Evolutionary conservation across 805 yeast species (phyloP), one percentile per base, ranked within the genome.

Genomic region (Candida corydali): DNA sequence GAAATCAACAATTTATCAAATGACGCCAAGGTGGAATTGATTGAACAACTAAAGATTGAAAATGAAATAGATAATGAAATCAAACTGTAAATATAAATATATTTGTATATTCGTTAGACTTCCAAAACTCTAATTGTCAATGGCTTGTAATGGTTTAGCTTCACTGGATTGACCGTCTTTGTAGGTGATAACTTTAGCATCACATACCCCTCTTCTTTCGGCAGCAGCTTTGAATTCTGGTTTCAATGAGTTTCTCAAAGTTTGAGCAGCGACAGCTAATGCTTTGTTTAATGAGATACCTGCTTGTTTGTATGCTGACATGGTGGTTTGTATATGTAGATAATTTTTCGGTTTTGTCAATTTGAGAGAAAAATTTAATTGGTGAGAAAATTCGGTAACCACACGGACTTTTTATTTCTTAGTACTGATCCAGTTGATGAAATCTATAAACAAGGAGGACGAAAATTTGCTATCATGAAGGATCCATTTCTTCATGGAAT

Each of bases 241-340:
- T 74, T 91, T 91, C 61, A 91, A 78, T 36, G 96, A 82, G 54
- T 75, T 72, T 73, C 97, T 87, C 52, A 87, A 78, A 45, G 95
- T 77, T 62, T 80, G 80, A 57, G 96, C 95, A 57, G 96, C 86
- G 58, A 91, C 75, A 50, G 95, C 78, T 64, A 89, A 75, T 69
- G 91, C 91, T 64, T 82, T 85, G 83, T 86, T 86, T 73, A 83
- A 79, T 49, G 71, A 58, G 40, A 67, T 66, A 42, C 73, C 73
- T 37, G 73, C 73, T 67, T 67, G 73, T 56, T 67, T 65, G 63
- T 64, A 63, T 55, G 71, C 69, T 53, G 71, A 65, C 73, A 67
- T 67, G 20, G 5, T 15, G 8, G 10, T 10, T 6, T 25, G 23
- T 7, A 20, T 20, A 20, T 20, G 23, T 20, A 20, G 9, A 20